A percentile compares a stretch with the other conserved stretches of the same genome.
Conservation (phyloP, 805 yeast genomes). For the Wickerhamiella qilinensis region DNA sequence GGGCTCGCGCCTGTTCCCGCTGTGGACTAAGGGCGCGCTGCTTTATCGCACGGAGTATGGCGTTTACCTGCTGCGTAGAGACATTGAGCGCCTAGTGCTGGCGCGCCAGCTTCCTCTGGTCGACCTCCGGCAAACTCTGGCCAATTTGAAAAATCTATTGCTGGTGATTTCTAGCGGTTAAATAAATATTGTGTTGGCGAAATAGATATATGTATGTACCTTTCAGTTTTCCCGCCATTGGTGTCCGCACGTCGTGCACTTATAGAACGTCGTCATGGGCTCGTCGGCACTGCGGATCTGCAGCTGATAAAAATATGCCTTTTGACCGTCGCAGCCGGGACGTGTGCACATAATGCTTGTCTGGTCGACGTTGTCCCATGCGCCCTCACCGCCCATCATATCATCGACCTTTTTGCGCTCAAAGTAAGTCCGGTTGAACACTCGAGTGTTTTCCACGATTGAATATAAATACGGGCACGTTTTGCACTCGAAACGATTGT, state of each 20-base stretch:
- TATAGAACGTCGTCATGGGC: slow-evolving; percentile 97
- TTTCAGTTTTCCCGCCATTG: slow-evolving; percentile 89
- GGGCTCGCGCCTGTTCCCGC: slow-evolving; percentile 29
- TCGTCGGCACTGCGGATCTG: slow-evolving; percentile 98
- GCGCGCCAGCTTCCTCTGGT: slow-evolving; percentile 20
- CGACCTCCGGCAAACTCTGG: slow-evolving; percentile 23
- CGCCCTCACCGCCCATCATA: slow-evolving; percentile 90
- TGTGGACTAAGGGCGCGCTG: slow-evolving; percentile 32
- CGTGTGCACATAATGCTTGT: slow-evolving; percentile 85
- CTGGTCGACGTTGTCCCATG: slow-evolving; percentile 98
- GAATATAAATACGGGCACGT: slow-evolving; percentile 95
- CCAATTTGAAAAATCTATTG: slow-evolving; percentile 22
- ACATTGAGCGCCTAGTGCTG: slow-evolving; percentile 30
- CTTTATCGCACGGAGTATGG: slow-evolving; percentile 36
- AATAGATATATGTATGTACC: neutral
- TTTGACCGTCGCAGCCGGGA: slow-evolving; percentile 69
- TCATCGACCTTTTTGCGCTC: slow-evolving; percentile 88
- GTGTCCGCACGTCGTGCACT: slow-evolving; percentile 82
- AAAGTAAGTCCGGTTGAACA: slow-evolving; percentile 70
- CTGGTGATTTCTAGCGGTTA: slow-evolving; percentile 11
- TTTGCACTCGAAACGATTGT: slow-evolving; percentile 63
- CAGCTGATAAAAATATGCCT: slow-evolving; percentile 91
- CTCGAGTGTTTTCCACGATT: slow-evolving; percentile 54
- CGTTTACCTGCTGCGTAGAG: slow-evolving; percentile 28
- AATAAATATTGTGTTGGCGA: no score